Conservation (phyloP, 768 basidiomycete species). For the Lactarius sanguifluus region DNA sequence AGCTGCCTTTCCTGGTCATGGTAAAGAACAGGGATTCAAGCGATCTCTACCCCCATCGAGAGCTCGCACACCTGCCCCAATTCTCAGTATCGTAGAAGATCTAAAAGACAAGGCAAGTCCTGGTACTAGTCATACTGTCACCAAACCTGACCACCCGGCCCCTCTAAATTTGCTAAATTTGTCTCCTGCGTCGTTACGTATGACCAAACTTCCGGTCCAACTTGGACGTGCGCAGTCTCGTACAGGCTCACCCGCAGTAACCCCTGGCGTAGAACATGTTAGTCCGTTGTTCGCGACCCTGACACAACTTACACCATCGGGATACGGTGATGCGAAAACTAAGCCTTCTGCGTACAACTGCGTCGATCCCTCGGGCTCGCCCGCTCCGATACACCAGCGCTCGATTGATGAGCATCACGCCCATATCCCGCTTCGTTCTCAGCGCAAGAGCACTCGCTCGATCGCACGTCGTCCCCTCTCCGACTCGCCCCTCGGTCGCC, state of each 20-base stretch:
- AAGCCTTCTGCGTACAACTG: conserved; percentile 28
- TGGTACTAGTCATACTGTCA: neutral
- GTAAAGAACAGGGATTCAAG: conserved; percentile 24
- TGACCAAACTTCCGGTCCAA: conserved; percentile 15
- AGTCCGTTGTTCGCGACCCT: conserved; percentile 57
- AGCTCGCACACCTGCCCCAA: conserved; percentile 40
- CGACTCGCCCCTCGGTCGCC: conserved; percentile 31
- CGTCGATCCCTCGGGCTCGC: conserved; percentile 25
- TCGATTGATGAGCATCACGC: conserved; percentile 34
- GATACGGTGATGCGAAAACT: conserved; percentile 21
- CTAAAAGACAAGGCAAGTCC: conserved; percentile 59
- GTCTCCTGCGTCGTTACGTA: neutral
- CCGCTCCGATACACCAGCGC: conserved; percentile 31
- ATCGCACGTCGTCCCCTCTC: conserved; percentile 50
- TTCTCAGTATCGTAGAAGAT: conserved; percentile 79
- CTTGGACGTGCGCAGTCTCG: conserved; percentile 37
- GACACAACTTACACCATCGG: conserved; percentile 29
- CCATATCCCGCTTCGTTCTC: conserved; percentile 40
- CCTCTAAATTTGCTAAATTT: neutral
- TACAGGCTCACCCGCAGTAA: conserved; percentile 44
- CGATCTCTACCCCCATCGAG: conserved; percentile 26
- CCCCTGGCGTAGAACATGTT: conserved; percentile 42
- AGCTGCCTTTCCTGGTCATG: conserved; percentile 21
- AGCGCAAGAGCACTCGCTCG: conserved; percentile 55
- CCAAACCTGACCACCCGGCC: neutral